These are phyloP conservation scores for Daldinia vernicosa DNA, from an alignment of 495 filamentous ascomycete species.

Conservation along the genomic window DNA sequence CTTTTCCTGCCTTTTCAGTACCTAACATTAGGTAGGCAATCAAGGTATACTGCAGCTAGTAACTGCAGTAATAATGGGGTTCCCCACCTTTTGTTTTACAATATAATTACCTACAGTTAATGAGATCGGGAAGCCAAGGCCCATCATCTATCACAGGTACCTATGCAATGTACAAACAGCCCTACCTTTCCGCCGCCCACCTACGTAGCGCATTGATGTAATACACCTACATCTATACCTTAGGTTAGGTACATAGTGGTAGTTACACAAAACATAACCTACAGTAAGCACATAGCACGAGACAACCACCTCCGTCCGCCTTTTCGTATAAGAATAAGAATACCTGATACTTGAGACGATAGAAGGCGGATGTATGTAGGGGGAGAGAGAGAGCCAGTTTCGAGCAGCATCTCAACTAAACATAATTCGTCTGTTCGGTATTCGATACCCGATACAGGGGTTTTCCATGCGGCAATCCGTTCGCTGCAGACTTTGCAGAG, in stretches of 20 bases:
- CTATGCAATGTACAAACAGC: neutral
- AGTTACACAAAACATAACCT: conserved; percentile 13
- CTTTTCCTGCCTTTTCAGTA: neutral
- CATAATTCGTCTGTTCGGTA: conserved; percentile 17
- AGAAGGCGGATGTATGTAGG: neutral
- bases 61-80: neutral
- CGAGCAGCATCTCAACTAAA: neutral
- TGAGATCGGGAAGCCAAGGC: conserved; percentile 28
- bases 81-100: conserved; percentile 14
- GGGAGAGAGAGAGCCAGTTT: neutral
- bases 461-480: conserved; percentile 13
- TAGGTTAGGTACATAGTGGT: neutral
- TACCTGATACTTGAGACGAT: conserved; percentile 1
- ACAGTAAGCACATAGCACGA: conserved; percentile 31
- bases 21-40: no score
- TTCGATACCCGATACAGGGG: neutral
- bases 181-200: neutral
- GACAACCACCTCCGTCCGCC: neutral
- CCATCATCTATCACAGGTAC: no score
- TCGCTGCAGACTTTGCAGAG: conserved; percentile 28
- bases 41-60: no score
- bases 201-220: neutral
- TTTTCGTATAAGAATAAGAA: conserved; percentile 16
- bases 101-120: conserved; percentile 19
- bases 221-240: neutral